phyloP scores from a whole-genome alignment of 495 filamentous ascomycete species.

The Amniculicola lignicola region DNA sequence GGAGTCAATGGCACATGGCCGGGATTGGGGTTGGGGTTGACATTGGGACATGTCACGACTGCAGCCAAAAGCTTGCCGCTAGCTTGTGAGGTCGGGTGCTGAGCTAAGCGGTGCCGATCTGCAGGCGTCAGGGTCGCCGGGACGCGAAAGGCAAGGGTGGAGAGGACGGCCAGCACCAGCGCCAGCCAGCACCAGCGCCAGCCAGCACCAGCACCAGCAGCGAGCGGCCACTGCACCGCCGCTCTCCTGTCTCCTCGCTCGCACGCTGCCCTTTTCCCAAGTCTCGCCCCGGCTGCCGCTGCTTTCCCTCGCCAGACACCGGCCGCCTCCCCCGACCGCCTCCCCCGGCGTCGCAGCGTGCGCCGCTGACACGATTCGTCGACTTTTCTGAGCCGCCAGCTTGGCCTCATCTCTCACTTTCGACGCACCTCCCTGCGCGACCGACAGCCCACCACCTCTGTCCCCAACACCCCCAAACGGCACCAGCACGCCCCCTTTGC shows the following conservation, averaged over 20 bases:
- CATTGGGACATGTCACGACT: too few species aligned
- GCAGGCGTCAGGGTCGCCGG: too few species aligned
- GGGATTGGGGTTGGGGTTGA: too few species aligned
- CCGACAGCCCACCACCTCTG: not conserved
- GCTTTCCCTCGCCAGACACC: not conserved
- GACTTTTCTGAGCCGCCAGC: not conserved
- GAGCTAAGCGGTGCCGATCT: too few species aligned
- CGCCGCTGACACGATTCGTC: not conserved
- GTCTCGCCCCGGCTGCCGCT: not conserved
- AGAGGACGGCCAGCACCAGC: too few species aligned
- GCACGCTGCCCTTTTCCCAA: not conserved
- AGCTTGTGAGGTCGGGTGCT: too few species aligned
- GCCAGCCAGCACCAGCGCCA: too few species aligned
- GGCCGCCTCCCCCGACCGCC: not conserved
- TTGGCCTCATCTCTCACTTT: constrained; percentile 3
- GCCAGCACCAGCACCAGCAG: too few species aligned
- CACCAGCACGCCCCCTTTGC: constrained; percentile 4
- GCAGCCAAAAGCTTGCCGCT: too few species aligned
- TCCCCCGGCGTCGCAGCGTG: not conserved
- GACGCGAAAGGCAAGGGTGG: too few species aligned
- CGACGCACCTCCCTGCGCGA: constrained; percentile 1
- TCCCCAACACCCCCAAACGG: not conserved
- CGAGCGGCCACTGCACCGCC: too few species aligned
- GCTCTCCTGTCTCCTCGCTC: not conserved
- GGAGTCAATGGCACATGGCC: constrained; percentile 10